Percentiles rank a stretch among this genome's conserved stretches.
Conservation (phyloP, 805 yeast genomes). For the Kuraishia capsulata region DNA sequence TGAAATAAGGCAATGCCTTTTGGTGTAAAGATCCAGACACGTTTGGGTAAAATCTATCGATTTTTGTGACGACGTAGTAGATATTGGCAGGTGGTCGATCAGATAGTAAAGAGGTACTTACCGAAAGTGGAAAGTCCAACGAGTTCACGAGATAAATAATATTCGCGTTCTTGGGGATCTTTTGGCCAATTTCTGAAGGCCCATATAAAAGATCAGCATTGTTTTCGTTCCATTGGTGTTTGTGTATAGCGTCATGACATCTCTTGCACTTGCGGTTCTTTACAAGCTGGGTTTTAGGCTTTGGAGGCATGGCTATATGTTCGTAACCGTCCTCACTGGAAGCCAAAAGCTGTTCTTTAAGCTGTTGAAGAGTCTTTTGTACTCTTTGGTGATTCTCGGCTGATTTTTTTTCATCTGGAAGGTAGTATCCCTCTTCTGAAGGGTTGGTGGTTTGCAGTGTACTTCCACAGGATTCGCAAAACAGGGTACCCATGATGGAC, state of each 20-base stretch:
- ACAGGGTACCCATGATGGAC: too few species aligned
- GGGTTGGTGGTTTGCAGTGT: constrained; percentile 31
- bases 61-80: constrained; percentile 31
- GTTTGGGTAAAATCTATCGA: constrained; percentile 23
- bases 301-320: constrained; percentile 3
- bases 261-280: constrained; percentile 35
- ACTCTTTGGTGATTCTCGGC: background rate
- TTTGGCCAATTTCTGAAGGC: constrained; percentile 13
- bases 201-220: constrained; percentile 19
- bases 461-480: constrained; percentile 55
- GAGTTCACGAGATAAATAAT: constrained; percentile 58
- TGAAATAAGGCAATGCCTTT: constrained; percentile 20
- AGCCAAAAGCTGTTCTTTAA: constrained; percentile 29
- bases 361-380: background rate
- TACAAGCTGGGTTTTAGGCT: constrained; percentile 1
- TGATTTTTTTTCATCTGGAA: background rate
- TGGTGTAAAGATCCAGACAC: constrained; percentile 11
- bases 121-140: constrained; percentile 62
- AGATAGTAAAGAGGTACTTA: constrained; percentile 27
- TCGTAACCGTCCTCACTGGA: constrained; percentile 4
- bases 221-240: constrained; percentile 27
- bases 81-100: constrained; percentile 25
- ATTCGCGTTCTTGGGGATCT: constrained; percentile 34
- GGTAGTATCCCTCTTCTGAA: constrained; percentile 7
- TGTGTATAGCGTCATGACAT: constrained; percentile 43